Base-by-base conservation (phyloP, 441 rosid genomes). In the Gossypium trilobum region DNA sequence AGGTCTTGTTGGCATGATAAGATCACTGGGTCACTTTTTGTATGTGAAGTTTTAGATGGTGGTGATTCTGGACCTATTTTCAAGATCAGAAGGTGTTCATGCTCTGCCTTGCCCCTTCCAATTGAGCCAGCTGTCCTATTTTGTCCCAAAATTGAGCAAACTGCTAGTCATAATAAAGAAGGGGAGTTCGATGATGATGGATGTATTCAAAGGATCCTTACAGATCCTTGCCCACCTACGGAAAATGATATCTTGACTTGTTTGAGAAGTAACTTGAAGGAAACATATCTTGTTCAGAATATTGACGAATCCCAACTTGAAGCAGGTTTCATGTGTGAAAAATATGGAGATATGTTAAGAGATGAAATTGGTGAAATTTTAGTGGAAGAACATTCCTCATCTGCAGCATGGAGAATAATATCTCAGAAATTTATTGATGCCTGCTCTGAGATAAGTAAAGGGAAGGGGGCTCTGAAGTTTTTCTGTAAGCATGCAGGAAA, bases 1-100 rank as follows among this genome's bases (percentile, higher is more conserved):
- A 87, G 85, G 78, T 91, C 97, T 63, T 95, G 93, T 82, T 95
- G 99, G 99, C 99, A 95, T 83, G 99, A 95, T 81, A 93, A 86
- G 77, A 81, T 89, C 79, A 95, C 98, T 5, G 91, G 96, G 73
- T 95, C 99, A 6, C 81, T 95, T 72, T 90, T 95, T 70, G 73
- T 85, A 36, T 87, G 95, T 79, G 95, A 95, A 78, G 91, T 95
- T 74, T 85, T 76, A 68, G 97, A 93, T 79, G 98, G 97, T 42
- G 91, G 95, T 80, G 86, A 87, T 76, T 82, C 85, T 78, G 98
- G 98, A 77, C 98, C 99, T 80, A 74, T 90, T 82, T 95, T 95
- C 81, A 93, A 80, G 84, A 83, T 93, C 78, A 84, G 84, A 78
- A 87, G 99, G 84, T 84, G 85, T 77, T 77, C 99, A 42, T 95